phyloP scores from a whole-genome alignment of 371 early-diverging fungal species.

The Lichtheimia ornata region DNA sequence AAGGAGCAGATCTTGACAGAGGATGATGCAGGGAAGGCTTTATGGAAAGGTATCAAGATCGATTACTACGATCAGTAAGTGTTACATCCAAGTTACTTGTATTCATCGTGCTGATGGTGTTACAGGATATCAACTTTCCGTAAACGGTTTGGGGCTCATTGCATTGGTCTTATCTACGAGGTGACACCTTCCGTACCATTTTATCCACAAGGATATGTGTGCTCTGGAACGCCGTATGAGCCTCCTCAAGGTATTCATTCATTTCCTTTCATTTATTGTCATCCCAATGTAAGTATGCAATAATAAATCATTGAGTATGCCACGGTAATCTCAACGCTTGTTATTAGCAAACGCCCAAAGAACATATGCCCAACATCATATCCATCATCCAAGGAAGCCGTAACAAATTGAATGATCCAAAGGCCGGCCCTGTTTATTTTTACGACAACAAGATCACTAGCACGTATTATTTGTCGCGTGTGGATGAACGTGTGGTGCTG shows the following conservation, averaged over 20 bases:
- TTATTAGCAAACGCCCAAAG: conserved; percentile 54
- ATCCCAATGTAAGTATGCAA: conserved; percentile 52
- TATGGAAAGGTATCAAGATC: conserved; percentile 60
- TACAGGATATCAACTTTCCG: conserved; percentile 57
- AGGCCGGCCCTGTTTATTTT: conserved; percentile 47
- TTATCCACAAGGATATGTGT: conserved; percentile 56
- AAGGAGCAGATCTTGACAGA: conserved; percentile 54
- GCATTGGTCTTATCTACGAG: conserved; percentile 60
- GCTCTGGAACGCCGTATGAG: conserved; percentile 53
- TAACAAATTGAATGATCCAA: conserved; percentile 46
- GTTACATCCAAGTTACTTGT: background rate
- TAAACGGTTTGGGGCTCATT: conserved; percentile 54
- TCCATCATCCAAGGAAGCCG: conserved; percentile 63
- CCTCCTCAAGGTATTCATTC: conserved; percentile 67
- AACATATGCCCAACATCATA: conserved; percentile 64
- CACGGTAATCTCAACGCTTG: background rate
- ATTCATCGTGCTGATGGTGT: background rate
- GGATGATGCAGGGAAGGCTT: conserved; percentile 48
- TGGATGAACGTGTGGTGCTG: conserved; percentile 59
- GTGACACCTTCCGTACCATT: conserved; percentile 53
- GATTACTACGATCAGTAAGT: conserved; percentile 63
- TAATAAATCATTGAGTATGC: background rate
- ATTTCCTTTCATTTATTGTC: conserved; percentile 68
- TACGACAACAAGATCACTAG: conserved; percentile 58
- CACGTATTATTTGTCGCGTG: conserved; percentile 61